phyloP scores from a whole-genome alignment of 2,329 filamentous ascomycete species.

The Paraphaeosphaeria minitans region DNA sequence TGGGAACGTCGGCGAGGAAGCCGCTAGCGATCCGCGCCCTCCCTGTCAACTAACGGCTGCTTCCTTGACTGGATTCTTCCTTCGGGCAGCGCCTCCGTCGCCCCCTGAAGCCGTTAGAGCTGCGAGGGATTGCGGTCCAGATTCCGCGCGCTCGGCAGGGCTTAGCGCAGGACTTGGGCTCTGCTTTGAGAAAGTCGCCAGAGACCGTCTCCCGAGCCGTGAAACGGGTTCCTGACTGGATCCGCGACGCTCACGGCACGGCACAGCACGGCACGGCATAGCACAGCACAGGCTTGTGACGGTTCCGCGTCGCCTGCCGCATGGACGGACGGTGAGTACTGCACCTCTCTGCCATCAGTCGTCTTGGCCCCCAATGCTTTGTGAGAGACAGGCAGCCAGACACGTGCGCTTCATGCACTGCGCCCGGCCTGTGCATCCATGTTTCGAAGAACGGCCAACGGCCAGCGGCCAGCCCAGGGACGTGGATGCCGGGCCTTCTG shows the following conservation, averaged over 20 bases:
- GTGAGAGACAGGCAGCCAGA: neutral
- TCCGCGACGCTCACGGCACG: neutral
- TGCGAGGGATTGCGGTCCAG: neutral
- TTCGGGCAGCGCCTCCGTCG: no score
- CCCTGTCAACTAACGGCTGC: conserved; percentile 6
- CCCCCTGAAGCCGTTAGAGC: conserved; percentile 6
- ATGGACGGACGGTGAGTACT: neutral
- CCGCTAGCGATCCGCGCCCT: conserved; percentile 3
- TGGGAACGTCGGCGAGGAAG: conserved; percentile 1
- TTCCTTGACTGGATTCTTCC: conserved; percentile 1
- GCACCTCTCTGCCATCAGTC: neutral
- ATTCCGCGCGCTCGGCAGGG: conserved; percentile 5
- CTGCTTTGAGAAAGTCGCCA: neutral
- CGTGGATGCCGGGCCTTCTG: conserved; percentile 1
- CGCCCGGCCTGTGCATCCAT: neutral
- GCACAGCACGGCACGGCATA: no score
- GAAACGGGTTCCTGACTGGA: conserved; percentile 4
- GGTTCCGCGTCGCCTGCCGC: neutral
- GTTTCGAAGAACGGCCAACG: no score
- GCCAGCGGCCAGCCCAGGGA: neutral
- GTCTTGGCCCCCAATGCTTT: neutral
- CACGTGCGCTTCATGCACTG: conserved; percentile 1
- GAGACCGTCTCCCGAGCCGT: neutral
- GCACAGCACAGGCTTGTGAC: no score
- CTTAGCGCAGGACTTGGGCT: conserved; percentile 1